Percentiles rank a stretch among this genome's conserved stretches.
Conservation (phyloP, 2,329 filamentous ascomycete genomes). For the Pseudogymnoascus sp. region DNA sequence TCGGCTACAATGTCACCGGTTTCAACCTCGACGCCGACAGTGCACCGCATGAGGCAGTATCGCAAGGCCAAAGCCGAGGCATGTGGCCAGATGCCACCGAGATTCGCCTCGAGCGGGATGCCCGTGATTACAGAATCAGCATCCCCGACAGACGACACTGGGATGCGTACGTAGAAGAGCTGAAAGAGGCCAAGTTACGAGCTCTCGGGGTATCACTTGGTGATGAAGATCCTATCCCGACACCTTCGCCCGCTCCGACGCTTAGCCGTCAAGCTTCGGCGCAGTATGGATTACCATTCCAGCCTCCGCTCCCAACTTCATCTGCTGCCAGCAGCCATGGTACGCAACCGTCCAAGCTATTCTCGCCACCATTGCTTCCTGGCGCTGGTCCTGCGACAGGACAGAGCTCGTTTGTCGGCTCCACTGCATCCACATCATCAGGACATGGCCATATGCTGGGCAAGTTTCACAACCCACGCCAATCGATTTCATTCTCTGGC, state of each 20-base stretch:
- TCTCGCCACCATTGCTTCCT: constrained; percentile 45
- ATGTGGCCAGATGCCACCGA: constrained; percentile 60
- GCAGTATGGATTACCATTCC: constrained; percentile 72
- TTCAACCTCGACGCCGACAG: constrained; percentile 55
- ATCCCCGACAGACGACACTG: constrained; percentile 51
- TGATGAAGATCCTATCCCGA: constrained; percentile 58
- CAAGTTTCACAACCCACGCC: constrained; percentile 56
- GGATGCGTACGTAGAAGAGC: constrained; percentile 71
- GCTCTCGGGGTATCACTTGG: constrained; percentile 81
- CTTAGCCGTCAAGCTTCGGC: constrained; percentile 63
- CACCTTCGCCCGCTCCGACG: constrained; percentile 57
- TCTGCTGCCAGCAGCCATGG: constrained; percentile 66
- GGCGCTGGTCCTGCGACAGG: constrained; percentile 51
- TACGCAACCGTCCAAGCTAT: constrained; percentile 48
- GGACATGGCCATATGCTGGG: constrained; percentile 49
- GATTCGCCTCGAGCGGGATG: constrained; percentile 45
- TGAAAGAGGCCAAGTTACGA: constrained; percentile 86
- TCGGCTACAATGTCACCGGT: constrained; percentile 60
- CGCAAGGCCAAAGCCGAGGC: constrained; percentile 50
- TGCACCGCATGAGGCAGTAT: constrained; percentile 12
- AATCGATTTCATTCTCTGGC: constrained; percentile 61
- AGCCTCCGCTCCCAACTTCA: constrained; percentile 71
- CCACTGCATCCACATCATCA: constrained; percentile 64
- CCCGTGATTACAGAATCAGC: constrained; percentile 50
- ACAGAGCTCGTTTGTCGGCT: constrained; percentile 54